Conservation (phyloP, 176 grass and related monocot genomes). For the Alopecurus myosuroides region DNA sequence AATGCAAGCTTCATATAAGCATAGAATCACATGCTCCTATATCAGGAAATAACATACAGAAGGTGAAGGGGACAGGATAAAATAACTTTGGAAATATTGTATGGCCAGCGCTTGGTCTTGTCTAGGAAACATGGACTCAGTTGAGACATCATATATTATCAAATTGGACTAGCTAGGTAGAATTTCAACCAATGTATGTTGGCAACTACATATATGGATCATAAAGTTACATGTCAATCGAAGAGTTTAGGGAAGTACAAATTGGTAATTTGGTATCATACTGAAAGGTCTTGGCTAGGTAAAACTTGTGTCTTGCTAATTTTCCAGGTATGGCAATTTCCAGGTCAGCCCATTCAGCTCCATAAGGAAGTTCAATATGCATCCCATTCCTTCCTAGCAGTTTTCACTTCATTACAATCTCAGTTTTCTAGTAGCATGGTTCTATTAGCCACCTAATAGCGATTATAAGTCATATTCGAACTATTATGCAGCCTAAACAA, state of each 20-base stretch:
- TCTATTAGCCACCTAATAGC: too few species aligned
- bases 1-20: neutral
- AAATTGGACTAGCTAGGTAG: neutral
- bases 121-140: neutral
- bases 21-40: neutral
- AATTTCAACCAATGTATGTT: too few species aligned
- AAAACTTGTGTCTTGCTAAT: neutral
- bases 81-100: neutral
- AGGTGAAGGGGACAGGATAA: neutral
- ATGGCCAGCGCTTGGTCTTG: neutral
- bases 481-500: neutral
- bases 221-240: too few species aligned
- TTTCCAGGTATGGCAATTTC: neutral
- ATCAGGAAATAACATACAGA: neutral
- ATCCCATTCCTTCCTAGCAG: neutral
- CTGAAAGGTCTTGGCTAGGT: too few species aligned
- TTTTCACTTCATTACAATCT: neutral
- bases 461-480: neutral
- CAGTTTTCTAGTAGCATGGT: neutral
- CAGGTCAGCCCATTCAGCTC: neutral
- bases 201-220: too few species aligned
- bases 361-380: neutral
- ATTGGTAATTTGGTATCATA: too few species aligned
- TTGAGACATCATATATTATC: neutral
- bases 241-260: neutral